Percentiles rank a stretch among this genome's conserved stretches.
Conservation (phyloP, 1,284 basidiomycete species). For the Fomitopsis betulina region DNA sequence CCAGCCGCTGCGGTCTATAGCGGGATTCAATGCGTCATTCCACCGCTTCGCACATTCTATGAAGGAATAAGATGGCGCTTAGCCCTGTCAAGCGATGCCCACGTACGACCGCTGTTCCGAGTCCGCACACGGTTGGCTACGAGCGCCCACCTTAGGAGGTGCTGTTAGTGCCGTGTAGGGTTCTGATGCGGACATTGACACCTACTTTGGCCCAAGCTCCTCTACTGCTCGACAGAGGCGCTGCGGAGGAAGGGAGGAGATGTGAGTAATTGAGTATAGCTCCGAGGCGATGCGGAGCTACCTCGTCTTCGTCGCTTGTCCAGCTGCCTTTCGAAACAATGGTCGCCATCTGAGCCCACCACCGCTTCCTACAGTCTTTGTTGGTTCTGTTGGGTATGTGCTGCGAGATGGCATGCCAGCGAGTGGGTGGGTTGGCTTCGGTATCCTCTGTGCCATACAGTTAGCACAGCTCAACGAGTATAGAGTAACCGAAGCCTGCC, state of each 20-base stretch:
- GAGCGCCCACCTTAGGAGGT: slow-evolving; percentile 40
- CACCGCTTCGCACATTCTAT: slow-evolving; percentile 56
- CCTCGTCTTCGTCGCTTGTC: slow-evolving; percentile 49
- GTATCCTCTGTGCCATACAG: slow-evolving; percentile 40
- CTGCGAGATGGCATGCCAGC: slow-evolving; percentile 57
- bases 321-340: slow-evolving; percentile 54
- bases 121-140: slow-evolving; percentile 49
- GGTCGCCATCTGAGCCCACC: slow-evolving; percentile 59
- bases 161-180: neutral
- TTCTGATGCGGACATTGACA: neutral
- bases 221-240: slow-evolving; percentile 49
- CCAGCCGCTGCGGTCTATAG: slow-evolving; percentile 54
- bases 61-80: slow-evolving; percentile 9
- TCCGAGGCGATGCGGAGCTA: neutral
- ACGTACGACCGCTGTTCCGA: slow-evolving; percentile 49
- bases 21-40: slow-evolving; percentile 53
- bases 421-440: slow-evolving; percentile 46
- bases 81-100: neutral
- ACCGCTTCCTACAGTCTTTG: slow-evolving; percentile 56
- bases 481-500: slow-evolving; percentile 26
- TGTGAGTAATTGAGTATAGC: neutral
- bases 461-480: slow-evolving; percentile 4
- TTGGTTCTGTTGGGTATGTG: slow-evolving; percentile 55
- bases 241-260: slow-evolving; percentile 14
- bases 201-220: slow-evolving; percentile 44